These are phyloP conservation scores for Ophiosphaerella korrae DNA, from an alignment of 2,329 filamentous ascomycete genomes.

Conservation along the genomic window DNA sequence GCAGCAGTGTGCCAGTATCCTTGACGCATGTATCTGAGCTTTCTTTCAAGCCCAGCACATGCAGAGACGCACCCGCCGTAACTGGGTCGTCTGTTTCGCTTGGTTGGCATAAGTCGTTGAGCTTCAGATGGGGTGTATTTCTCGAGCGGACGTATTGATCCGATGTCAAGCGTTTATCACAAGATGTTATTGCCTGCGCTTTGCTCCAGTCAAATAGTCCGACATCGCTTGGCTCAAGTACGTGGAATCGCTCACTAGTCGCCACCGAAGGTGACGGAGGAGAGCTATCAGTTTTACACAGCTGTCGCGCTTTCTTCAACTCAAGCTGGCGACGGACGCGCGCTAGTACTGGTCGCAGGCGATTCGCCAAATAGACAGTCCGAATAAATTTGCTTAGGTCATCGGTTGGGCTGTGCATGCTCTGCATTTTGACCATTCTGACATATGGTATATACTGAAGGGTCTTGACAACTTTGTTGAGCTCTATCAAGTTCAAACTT, in stretches of 20 bases:
- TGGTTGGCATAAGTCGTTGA: not conserved
- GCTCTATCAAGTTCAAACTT: not conserved
- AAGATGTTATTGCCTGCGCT: not conserved
- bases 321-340: constrained; percentile 1
- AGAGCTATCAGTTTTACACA: constrained; percentile 1
- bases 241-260: constrained; percentile 5
- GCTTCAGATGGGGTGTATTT: not conserved
- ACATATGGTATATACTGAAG: constrained; percentile 19
- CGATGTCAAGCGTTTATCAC: not conserved
- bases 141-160: not conserved
- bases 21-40: not conserved
- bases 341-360: constrained; percentile 5
- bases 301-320: constrained; percentile 2
- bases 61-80: not conserved
- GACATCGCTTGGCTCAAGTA: constrained; percentile 2
- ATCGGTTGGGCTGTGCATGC: constrained; percentile 10
- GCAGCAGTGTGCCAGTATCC: not conserved
- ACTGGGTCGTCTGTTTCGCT: not conserved
- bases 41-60: not conserved
- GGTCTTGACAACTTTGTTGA: constrained; percentile 12
- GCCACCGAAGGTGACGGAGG: not conserved
- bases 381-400: constrained; percentile 12
- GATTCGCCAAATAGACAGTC: constrained; percentile 2
- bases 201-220: constrained; percentile 7
- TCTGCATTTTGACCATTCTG: constrained; percentile 8